Base-by-base conservation (phyloP, 768 basidiomycete species). In the Collybia mongolica region DNA sequence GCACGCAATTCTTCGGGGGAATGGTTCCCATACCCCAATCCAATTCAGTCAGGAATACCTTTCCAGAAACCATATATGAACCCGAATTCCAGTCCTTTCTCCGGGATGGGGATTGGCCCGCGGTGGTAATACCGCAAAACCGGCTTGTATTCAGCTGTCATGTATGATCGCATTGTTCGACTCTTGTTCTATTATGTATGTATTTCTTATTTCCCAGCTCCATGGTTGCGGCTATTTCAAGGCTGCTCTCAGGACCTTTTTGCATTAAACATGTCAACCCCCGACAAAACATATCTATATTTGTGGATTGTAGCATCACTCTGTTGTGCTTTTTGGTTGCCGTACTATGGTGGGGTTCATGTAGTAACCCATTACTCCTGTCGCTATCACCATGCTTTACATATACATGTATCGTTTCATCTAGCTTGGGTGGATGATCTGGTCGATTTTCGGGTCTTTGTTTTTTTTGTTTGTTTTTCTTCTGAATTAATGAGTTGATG, bases 361-460 rank as follows among this genome's bases (percentile, higher is more conserved):
- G 23, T 26, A 24, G 46, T 38, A 47, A 39, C 22, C 39, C 28
- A 32, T 39, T 18, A 29, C 28, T 38, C 24, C 32, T 50, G 48
- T 58, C 51, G 36, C 56, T 49, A 44, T 49, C 45, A 43, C 22
- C 32, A 43, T 54, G 49, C 50, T 56, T 52, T 59, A 59, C 49
- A 51, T 52, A 54, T 52, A 53, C 36, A 46, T 39, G 46, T 23
- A 35, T 24, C 46, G 23, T 22, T 26, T 29, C 20, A 14, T 43
- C 40, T 39, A 19, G 32, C 40, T 37, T 32, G 17, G 6, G 44
- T 43, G n/a, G 37, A 24, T 39, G 7, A 37, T 38, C 37, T 38
- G 24, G 42, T 54, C 29, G 48, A 49, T 29, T 54, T 44, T 52
- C 24, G 9, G 6, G 5, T 32, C 14, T 9, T 32, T 32, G 26